Conservation (phyloP, 345 rosid genomes). For the Luvunga scandens region DNA sequence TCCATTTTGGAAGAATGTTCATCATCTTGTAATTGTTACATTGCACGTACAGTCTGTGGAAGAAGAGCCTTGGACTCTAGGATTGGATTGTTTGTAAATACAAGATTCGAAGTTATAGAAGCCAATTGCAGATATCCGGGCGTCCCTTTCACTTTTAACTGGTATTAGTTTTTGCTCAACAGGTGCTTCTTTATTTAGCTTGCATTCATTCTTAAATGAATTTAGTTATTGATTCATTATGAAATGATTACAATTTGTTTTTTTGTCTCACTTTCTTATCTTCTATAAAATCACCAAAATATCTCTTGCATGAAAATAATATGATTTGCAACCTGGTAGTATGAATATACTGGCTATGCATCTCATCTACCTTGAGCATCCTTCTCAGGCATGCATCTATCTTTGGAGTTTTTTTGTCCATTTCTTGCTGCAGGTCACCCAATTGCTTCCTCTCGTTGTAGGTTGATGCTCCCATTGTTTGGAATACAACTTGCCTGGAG, state of each 20-base stretch:
- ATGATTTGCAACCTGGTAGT: neutral
- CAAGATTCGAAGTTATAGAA: conserved; percentile 18
- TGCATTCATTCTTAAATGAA: neutral
- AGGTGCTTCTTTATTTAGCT: neutral
- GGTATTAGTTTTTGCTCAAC: conserved; percentile 34
- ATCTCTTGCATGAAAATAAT: neutral
- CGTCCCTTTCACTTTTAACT: conserved; percentile 40
- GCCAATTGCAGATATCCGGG: conserved; percentile 25
- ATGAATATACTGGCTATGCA: neutral
- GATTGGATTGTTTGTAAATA: conserved; percentile 37
- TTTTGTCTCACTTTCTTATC: neutral
- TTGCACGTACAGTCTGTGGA: conserved; percentile 21
- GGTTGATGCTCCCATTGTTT: conserved; percentile 55
- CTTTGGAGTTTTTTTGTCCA: neutral
- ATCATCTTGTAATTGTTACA: conserved; percentile 19
- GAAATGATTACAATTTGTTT: neutral
- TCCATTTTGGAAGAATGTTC: conserved; percentile 30
- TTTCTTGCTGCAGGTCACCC: neutral
- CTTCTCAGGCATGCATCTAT: neutral
- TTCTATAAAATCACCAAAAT: neutral
- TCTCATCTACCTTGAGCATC: neutral
- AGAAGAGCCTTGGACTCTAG: conserved; percentile 18
- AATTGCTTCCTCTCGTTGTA: conserved; percentile 23
- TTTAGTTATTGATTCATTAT: neutral
- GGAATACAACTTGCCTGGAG: conserved; percentile 48